Base-by-base conservation (phyloP, 1,284 basidiomycete genomes). In the Ganoderma multipileum region DNA sequence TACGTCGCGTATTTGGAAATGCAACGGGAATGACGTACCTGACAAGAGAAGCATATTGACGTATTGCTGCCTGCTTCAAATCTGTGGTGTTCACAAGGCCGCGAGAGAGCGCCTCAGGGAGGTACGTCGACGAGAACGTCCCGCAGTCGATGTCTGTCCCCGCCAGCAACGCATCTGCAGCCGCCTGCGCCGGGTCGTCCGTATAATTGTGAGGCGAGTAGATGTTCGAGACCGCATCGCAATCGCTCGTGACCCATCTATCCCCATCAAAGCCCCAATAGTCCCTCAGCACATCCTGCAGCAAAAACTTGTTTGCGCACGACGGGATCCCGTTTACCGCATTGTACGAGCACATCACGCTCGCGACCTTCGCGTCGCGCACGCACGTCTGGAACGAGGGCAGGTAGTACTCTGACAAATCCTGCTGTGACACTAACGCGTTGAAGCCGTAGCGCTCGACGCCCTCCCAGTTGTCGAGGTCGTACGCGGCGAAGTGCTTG, bases 291-390 rank as follows among this genome's bases (percentile, higher is more conserved):
- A 89, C 76, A 47, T 81, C 79, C 72, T 88, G 86, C 47, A 89
- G 79, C 41, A 89, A 78, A 74, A 83, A 89, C 3, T 81, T 79
- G 73, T 81, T 83, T 16, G 86, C 86, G 72, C 87, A 89, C 0
- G 84, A 80, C 9, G 87, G 87, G 41, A 89, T 76, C 1, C 87
- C 87, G 69, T 89, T 88, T 23, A 89, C 86, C 14, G 86, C 83
- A 71, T 89, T 89, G 73, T 89, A 89, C 68, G 83, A 85, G 80
- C 87, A 89, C 87, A 89, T 89, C 44, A 87, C 80, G 38, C 84
- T 84, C 1, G 81, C 85, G 55, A 86, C 87, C 71, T 86, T 85
- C 20, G 87, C 87, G 72, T 89, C 87, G 59, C 87, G 81, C 28
- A 87, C 86, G 73, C 87, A 88, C 62, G 79, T 82, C 75, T 87